A percentile compares a stretch with the other conserved stretches of the same genome.
Conservation (phyloP, 306 rosid species). For the Nissolia schottii region DNA sequence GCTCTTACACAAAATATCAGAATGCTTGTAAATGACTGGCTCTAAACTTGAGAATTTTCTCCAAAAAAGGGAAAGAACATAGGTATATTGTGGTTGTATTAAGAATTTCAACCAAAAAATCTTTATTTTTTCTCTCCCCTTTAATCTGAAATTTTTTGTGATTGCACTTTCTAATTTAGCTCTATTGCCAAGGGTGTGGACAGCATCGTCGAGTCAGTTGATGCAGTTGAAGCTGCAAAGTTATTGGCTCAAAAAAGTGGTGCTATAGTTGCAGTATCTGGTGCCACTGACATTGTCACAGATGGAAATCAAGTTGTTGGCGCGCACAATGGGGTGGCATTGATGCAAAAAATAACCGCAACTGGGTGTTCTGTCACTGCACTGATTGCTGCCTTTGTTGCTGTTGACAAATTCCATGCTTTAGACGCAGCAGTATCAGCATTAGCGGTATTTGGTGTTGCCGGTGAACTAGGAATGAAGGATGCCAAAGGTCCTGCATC, state of each 20-base stretch:
- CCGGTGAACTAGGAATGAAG: conserved; percentile 79
- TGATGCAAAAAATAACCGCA: conserved; percentile 90
- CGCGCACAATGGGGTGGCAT: conserved; percentile 78
- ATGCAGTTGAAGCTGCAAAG: conserved; percentile 81
- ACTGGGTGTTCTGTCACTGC: conserved; percentile 92
- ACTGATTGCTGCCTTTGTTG: conserved; percentile 77
- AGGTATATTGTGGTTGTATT: neutral
- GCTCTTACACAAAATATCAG: neutral
- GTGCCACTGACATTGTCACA: conserved; percentile 77
- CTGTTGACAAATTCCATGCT: conserved; percentile 60
- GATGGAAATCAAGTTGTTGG: conserved; percentile 76
- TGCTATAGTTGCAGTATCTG: conserved; percentile 78
- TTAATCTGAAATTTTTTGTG: neutral
- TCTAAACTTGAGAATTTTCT: neutral
- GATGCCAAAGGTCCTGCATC: conserved; percentile 84
- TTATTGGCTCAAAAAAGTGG: conserved; percentile 63
- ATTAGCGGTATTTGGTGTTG: conserved; percentile 65
- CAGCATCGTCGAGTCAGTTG: conserved; percentile 67
- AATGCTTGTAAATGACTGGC: neutral
- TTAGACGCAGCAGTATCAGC: conserved; percentile 71
- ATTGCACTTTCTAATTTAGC: conserved; percentile 17
- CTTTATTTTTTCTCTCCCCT: neutral
- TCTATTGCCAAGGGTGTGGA: conserved; percentile 61
- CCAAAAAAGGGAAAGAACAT: neutral
- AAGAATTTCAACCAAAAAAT: neutral